These are phyloP conservation scores for Aristolochia fimbriata DNA, from an alignment of 164 flowering plant genomes.

Conservation along the genomic window DNA sequence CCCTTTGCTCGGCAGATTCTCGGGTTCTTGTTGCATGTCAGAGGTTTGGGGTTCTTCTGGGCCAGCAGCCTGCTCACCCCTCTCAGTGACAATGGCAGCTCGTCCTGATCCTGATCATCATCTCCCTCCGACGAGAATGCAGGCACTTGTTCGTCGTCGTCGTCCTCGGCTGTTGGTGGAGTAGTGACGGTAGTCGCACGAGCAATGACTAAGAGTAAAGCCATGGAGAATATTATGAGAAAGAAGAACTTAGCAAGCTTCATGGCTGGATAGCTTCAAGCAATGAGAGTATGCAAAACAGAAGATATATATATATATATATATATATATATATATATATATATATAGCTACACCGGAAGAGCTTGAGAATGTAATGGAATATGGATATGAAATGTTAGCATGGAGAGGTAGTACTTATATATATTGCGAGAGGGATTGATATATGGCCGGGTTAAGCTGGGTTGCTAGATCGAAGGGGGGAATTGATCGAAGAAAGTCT, in stretches of 20 bases:
- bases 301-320: too few relatives aligned
- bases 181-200: background rate
- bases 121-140: too few relatives aligned
- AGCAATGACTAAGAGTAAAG: conserved; percentile 1
- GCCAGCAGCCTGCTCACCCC: conserved; percentile 7
- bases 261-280: background rate
- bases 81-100: conserved; percentile 6
- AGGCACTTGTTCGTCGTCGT: background rate
- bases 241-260: conserved; percentile 7
- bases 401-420: too few relatives aligned
- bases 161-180: background rate
- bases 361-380: too few relatives aligned
- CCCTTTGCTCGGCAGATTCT: conserved; percentile 12
- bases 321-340: too few relatives aligned
- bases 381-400: too few relatives aligned
- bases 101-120: too few relatives aligned
- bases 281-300: too few relatives aligned
- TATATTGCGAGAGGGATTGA: too few relatives aligned
- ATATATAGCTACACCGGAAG: background rate
- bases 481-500: too few relatives aligned
- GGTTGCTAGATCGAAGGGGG: too few relatives aligned
- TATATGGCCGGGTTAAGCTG: too few relatives aligned
- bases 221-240: conserved; percentile 1
- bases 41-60: background rate
- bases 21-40: conserved; percentile 14